Percentiles rank a stretch among this genome's conserved stretches.
phyloP scores from a whole-genome alignment of 148 eudicot genomes.

The Rhododendron kiyosumense region DNA sequence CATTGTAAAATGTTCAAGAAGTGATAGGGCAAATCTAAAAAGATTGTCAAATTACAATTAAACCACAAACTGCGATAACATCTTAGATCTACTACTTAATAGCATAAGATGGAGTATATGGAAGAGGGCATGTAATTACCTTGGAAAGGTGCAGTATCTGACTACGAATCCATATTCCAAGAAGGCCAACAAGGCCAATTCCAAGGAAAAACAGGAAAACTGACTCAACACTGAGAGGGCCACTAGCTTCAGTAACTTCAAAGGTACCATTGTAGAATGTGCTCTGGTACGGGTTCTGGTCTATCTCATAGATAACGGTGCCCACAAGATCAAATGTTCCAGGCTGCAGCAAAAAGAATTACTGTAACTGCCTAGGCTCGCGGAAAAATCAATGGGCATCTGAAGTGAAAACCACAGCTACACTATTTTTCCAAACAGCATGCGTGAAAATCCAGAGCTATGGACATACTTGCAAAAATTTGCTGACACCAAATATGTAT shows the following conservation, averaged over 20 bases:
- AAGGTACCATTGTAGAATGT: slow-evolving; percentile 87
- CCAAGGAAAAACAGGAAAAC: slow-evolving; percentile 76
- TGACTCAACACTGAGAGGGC: slow-evolving; percentile 71
- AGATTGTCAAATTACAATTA: background rate
- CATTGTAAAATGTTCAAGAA: background rate
- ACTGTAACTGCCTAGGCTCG: background rate
- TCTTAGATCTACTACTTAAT: background rate
- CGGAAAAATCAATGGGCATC: background rate
- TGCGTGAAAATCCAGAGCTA: background rate
- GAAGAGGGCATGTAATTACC: slow-evolving; percentile 28
- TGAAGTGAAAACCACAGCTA: background rate
- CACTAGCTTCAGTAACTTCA: slow-evolving; percentile 83
- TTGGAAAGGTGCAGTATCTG: slow-evolving; percentile 64
- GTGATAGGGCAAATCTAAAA: background rate
- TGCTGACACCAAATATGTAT: slow-evolving; percentile 78
- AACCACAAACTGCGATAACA: background rate
- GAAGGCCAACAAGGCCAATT: slow-evolving; percentile 56
- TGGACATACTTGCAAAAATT: slow-evolving; percentile 65
- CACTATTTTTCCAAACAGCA: background rate
- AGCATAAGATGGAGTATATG: background rate
- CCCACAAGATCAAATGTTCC: slow-evolving; percentile 90
- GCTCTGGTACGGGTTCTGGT: slow-evolving; percentile 67
- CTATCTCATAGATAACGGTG: slow-evolving; percentile 76
- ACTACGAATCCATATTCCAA: slow-evolving; percentile 67
- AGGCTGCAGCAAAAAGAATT: slow-evolving; percentile 43